A percentile compares a stretch with the other conserved stretches of the same genome.
These are phyloP conservation scores for Plasmodium malariae DNA, from an alignment of 169 alveolate species.

Conservation along the genomic window DNA sequence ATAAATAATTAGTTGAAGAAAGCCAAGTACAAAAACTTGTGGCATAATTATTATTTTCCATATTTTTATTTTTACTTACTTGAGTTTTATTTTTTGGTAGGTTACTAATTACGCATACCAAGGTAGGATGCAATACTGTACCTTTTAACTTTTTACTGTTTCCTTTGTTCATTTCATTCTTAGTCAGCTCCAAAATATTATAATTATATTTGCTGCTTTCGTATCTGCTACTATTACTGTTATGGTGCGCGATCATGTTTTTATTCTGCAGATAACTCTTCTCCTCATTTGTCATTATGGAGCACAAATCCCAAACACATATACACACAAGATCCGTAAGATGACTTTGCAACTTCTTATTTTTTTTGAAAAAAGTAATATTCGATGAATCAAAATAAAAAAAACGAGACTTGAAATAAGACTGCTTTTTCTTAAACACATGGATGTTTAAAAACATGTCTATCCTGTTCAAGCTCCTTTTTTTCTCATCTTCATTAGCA, in stretches of 20 bases:
- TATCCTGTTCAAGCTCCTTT: neutral
- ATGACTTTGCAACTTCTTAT: slow-evolving; percentile 15
- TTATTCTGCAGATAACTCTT: slow-evolving; percentile 22
- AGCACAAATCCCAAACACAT: slow-evolving; percentile 67
- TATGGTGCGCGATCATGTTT: neutral
- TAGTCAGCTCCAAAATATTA: neutral
- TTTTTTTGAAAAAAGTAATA: slow-evolving; percentile 31
- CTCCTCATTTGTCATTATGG: slow-evolving; percentile 48
- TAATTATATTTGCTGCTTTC: neutral
- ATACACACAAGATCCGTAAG: slow-evolving; percentile 17
- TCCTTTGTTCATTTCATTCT: neutral
- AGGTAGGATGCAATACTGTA: slow-evolving; percentile 33
- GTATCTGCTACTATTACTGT: neutral
- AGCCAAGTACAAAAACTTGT: slow-evolving; percentile 42
- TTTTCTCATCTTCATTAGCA: neutral
- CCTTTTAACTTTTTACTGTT: slow-evolving; percentile 6
- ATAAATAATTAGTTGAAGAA: neutral
- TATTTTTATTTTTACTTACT: slow-evolving; percentile 5
- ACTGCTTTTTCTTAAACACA: slow-evolving; percentile 37
- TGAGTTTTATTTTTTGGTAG: slow-evolving; percentile 20
- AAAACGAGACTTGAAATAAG: slow-evolving; percentile 42
- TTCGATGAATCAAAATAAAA: slow-evolving; percentile 41
- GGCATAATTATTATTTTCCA: slow-evolving; percentile 21
- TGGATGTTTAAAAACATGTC: slow-evolving; percentile 55
- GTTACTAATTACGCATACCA: slow-evolving; percentile 50